Evolutionary conservation across 768 basidiomycete species (phyloP).

Genomic region (Tulasnella sp.): DNA sequence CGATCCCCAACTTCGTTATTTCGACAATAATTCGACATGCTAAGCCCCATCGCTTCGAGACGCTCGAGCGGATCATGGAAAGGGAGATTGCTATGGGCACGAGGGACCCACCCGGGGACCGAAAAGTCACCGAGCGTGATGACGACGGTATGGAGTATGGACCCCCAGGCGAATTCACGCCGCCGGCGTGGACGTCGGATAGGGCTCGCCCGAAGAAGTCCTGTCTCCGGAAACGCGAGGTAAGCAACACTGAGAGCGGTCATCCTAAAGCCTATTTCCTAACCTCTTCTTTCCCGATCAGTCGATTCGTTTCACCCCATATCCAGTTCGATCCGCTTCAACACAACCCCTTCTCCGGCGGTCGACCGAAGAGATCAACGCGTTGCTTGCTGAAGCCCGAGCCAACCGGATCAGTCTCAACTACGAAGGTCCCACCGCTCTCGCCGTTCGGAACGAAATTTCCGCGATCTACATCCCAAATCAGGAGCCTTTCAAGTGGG

Average conservation of each 20-base stretch:
- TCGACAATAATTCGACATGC: neutral
- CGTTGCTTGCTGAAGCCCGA: neutral
- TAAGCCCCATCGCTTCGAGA: neutral
- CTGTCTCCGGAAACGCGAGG: neutral
- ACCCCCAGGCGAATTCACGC: neutral
- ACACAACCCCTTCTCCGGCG: neutral
- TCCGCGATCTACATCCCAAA: neutral
- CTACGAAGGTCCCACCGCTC: neutral
- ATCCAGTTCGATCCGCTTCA: neutral
- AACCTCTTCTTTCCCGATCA: neutral
- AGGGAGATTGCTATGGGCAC: neutral
- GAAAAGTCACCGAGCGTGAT: neutral
- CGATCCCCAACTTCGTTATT: neutral
- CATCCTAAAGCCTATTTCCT: neutral
- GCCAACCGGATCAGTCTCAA: neutral
- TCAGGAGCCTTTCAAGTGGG: neutral
- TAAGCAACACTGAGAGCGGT: neutral
- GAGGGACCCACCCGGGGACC: neutral
- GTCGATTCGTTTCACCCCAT: neutral
- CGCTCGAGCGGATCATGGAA: neutral
- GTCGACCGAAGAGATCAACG: neutral
- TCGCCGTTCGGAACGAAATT: neutral
- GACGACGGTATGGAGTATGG: neutral
- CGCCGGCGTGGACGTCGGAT: neutral
- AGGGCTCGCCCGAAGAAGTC: neutral